These are phyloP conservation scores for Tylopilus rubrobrunneus DNA, from an alignment of 768 basidiomycete genomes.

Conservation along the genomic window DNA sequence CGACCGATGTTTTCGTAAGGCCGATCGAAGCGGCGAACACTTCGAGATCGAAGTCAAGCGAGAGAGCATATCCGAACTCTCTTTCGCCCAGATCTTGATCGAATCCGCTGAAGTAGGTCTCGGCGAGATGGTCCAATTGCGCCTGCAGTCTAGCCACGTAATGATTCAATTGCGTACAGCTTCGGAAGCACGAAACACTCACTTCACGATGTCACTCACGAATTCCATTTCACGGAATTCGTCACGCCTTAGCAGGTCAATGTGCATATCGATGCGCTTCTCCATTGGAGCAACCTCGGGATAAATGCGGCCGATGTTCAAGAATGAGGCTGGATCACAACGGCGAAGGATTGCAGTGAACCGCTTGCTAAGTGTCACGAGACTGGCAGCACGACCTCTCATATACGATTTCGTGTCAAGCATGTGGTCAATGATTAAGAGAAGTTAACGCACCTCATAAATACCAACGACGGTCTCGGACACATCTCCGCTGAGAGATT, in stretches of 20 bases:
- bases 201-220: constrained; percentile 87
- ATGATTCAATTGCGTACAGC: not conserved
- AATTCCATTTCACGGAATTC: constrained; percentile 95
- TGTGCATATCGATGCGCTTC: constrained; percentile 87
- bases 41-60: constrained; percentile 90
- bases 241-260: constrained; percentile 77
- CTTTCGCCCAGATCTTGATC: constrained; percentile 89
- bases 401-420: constrained; percentile 45
- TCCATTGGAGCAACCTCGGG: constrained; percentile 86
- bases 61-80: constrained; percentile 75
- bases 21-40: constrained; percentile 91
- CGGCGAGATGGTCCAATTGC: constrained; percentile 89
- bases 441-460: constrained; percentile 67
- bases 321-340: constrained; percentile 81
- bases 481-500: constrained; percentile 75
- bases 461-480: constrained; percentile 91
- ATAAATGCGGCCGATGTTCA: constrained; percentile 78
- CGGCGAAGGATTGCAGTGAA: constrained; percentile 81
- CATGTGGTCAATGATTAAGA: not conserved
- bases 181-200: constrained; percentile 26
- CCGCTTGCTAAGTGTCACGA: constrained; percentile 83
- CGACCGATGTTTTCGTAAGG: constrained; percentile 81
- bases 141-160: constrained; percentile 66
- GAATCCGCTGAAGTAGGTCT: constrained; percentile 80
- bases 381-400: constrained; percentile 74